These are phyloP conservation scores for Funneliformis mosseae DNA, from an alignment of 192 early-diverging fungal genomes.

Conservation along the genomic window DNA sequence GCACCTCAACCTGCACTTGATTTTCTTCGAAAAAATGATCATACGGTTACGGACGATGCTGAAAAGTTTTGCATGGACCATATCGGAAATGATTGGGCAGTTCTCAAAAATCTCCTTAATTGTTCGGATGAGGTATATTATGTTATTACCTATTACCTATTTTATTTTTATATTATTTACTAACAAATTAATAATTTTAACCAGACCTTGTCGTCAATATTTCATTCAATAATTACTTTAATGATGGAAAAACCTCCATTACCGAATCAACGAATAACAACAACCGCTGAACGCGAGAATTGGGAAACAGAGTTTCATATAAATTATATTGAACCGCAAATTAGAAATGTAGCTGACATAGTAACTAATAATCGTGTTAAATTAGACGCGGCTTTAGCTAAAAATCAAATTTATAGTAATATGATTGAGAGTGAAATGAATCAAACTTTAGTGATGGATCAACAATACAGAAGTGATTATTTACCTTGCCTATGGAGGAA, in stretches of 20 bases:
- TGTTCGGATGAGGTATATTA: conserved; percentile 15
- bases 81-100: conserved; percentile 27
- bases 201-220: background rate
- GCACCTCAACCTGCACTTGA: background rate
- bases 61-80: conserved; percentile 20
- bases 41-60: background rate
- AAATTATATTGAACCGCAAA: background rate
- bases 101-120: conserved; percentile 14
- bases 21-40: background rate
- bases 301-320: background rate
- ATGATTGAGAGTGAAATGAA: background rate
- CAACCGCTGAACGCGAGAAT: background rate
- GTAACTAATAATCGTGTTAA: background rate
- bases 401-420: background rate
- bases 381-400: background rate
- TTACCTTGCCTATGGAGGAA: conserved; percentile 17
- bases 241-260: background rate
- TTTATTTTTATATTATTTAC: background rate
- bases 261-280: background rate
- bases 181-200: background rate
- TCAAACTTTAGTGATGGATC: conserved; percentile 9
- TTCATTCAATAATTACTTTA: conserved; percentile 17
- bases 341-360: background rate
- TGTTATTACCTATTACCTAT: background rate
- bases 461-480: background rate